Evolutionary conservation across 139 green algal species (phyloP), one percentile per base, ranked within the genome.

Genomic region (Ettlia oleoabundans): DNA sequence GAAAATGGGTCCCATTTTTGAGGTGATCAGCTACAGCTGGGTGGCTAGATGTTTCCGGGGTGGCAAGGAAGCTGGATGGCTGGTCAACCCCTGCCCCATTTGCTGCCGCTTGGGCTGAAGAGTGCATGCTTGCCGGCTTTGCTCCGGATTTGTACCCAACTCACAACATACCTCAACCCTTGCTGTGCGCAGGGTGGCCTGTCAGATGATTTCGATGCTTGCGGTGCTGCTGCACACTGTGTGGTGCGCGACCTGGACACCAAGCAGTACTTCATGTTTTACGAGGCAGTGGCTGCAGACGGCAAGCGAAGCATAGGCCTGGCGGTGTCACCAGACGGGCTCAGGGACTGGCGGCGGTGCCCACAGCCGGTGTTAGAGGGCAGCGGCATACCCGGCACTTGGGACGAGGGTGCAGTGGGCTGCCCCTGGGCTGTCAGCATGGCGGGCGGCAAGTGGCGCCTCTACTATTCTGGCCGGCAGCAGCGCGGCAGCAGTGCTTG

Each of bases 261-360:
- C 82, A 83, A 86, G 40, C 55, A 93, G 66, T 98, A 90, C 82
- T 82, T 98, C 1, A 98, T 98, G 95, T 96, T 96, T 73, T 98
- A 97, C 78, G 95, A 98, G 78, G 94, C 81, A 1, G 91, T 98
- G 30, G 93, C 86, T 32, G 84, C 80, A 1, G 91, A 94, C 62
- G 86, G 87, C 79, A 73, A 15, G 9, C 90, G 92, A 32, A 90
- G 76, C 77, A 96, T 98, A 38, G 94, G 93, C 6, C 15, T 97
- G 53, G 95, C 95, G 15, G 92, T 95, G 8, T 95, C 88, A 6
- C 55, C 88, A 22, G 90, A 97, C 73, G 94, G 95, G 61, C 52
- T 87, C 26, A 55, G 10, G 1, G 76, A 47, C 42, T 98, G 94
- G 94, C 69, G 85, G 66, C 86, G 90, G 0, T 51, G 40, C 75